Percentiles rank a stretch among this genome's conserved stretches.
phyloP scores from a whole-genome alignment of 2,329 filamentous ascomycete species.

The Pyrenochaeta sp. region DNA sequence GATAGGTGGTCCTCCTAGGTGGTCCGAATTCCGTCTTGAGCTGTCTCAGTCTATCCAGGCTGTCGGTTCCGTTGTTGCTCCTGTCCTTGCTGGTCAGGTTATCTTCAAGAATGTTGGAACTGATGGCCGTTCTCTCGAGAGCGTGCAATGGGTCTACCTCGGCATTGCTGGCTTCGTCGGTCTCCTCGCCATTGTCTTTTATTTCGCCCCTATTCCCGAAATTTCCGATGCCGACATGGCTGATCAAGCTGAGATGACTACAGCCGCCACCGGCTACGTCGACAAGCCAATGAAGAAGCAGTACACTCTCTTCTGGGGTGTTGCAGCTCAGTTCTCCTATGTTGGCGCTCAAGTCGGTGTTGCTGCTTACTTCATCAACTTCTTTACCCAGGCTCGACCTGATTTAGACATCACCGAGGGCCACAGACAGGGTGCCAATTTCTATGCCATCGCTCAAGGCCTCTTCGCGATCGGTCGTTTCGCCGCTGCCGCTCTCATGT shows the following conservation, averaged over 20 bases:
- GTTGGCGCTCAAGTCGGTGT: conserved; percentile 62
- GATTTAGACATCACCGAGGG: conserved; percentile 32
- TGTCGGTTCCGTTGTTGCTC: conserved; percentile 76
- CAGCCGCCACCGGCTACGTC: conserved; percentile 59
- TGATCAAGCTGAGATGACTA: conserved; percentile 45
- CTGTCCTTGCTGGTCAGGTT: conserved; percentile 75
- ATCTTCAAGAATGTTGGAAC: conserved; percentile 73
- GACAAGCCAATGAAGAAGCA: conserved; percentile 73
- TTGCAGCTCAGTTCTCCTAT: conserved; percentile 63
- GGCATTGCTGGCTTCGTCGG: conserved; percentile 78
- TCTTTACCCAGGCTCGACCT: conserved; percentile 45
- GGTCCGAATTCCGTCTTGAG: conserved; percentile 79
- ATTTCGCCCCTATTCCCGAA: conserved; percentile 71
- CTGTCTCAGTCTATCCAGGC: conserved; percentile 81
- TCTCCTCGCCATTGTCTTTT: conserved; percentile 71
- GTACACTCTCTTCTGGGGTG: conserved; percentile 49
- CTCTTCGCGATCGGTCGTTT: conserved; percentile 51
- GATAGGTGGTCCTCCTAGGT: conserved; percentile 76
- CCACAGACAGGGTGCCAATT: conserved; percentile 48
- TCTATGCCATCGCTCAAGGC: conserved; percentile 50
- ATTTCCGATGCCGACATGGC: conserved; percentile 75
- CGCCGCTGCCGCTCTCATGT: conserved; percentile 49
- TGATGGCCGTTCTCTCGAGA: conserved; percentile 64
- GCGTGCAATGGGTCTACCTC: conserved; percentile 84
- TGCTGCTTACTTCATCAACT: conserved; percentile 58